phyloP scores from a whole-genome alignment of 106 monocot species.

The Platanthera guangdongensis region DNA sequence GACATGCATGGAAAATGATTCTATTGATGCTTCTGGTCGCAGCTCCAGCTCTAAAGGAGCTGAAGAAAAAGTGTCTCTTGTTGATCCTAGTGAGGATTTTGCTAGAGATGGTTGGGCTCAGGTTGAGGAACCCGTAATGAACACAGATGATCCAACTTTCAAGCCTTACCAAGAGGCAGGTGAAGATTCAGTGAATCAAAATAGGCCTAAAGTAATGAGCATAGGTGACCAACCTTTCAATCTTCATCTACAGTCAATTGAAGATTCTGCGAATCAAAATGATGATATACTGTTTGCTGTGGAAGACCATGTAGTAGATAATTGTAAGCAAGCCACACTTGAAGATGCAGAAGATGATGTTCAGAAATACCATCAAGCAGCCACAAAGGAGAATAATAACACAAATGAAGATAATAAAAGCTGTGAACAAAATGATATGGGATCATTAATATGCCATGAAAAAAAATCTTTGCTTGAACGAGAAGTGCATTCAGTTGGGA shows the following conservation, averaged over 20 bases:
- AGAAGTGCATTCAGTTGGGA: slow-evolving; percentile 5
- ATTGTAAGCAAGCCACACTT: slow-evolving; percentile 21
- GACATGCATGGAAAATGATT: slow-evolving; percentile 1
- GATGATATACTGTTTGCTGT: slow-evolving; percentile 8
- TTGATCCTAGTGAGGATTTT: background rate
- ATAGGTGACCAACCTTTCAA: slow-evolving; percentile 17
- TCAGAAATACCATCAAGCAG: slow-evolving; percentile 10
- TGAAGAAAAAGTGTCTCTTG: background rate
- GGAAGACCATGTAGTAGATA: slow-evolving; percentile 10
- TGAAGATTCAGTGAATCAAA: too few species aligned
- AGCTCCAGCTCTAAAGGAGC: slow-evolving; percentile 7
- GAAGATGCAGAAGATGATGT: slow-evolving; percentile 10
- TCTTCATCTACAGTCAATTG: slow-evolving; percentile 6
- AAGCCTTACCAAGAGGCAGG: too few species aligned
- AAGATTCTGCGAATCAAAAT: slow-evolving; percentile 7
- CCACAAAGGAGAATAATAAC: background rate
- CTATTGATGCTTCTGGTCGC: slow-evolving; percentile 5
- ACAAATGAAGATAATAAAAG: slow-evolving; percentile 11
- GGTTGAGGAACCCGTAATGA: too few species aligned
- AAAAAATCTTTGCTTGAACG: slow-evolving; percentile 13
- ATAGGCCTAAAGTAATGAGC: background rate
- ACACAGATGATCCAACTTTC: too few species aligned
- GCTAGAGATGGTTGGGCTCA: too few species aligned
- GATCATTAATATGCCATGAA: slow-evolving; percentile 14
- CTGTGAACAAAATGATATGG: slow-evolving; percentile 9